phyloP scores from a whole-genome alignment of 1,284 basidiomycete species.

The Prillingera fragicola region DNA sequence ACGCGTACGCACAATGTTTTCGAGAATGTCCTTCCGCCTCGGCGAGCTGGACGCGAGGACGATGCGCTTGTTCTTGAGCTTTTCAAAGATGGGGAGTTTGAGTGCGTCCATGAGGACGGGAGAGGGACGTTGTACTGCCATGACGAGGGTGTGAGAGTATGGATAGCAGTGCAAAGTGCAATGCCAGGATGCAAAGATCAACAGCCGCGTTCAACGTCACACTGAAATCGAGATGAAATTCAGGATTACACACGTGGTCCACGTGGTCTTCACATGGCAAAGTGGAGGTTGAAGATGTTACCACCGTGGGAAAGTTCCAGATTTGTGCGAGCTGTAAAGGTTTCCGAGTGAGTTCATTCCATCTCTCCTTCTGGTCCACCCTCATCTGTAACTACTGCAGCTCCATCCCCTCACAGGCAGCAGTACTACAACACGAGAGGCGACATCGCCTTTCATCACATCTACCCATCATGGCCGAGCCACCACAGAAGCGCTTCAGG shows the following conservation, averaged over 20 bases:
- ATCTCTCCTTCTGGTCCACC: no score
- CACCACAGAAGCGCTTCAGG: conserved; percentile 42
- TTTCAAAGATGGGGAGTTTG: conserved; percentile 62
- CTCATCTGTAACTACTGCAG: no score
- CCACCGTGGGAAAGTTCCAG: conserved; percentile 11
- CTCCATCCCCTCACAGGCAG: background rate
- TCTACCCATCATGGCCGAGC: conserved; percentile 32
- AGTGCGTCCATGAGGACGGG: conserved; percentile 67
- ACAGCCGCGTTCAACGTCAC: no score
- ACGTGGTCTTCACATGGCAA: no score
- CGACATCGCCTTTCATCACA: background rate
- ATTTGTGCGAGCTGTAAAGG: no score
- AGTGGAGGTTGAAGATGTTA: no score
- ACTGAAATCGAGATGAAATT: no score
- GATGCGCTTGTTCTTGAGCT: conserved; percentile 64
- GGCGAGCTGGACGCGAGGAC: conserved; percentile 82
- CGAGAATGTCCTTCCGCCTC: conserved; percentile 76
- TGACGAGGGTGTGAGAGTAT: no score
- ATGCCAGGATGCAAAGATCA: no score
- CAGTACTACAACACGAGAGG: background rate
- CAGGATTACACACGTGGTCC: no score
- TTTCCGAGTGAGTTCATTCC: no score
- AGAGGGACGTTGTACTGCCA: conserved; percentile 17
- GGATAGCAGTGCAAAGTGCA: no score
- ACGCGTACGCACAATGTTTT: conserved; percentile 68